A percentile compares a stretch with the other conserved stretches of the same genome.
These are phyloP conservation scores for Peterozyma xylosa DNA, from an alignment of 805 yeast genomes.

Conservation along the genomic window DNA sequence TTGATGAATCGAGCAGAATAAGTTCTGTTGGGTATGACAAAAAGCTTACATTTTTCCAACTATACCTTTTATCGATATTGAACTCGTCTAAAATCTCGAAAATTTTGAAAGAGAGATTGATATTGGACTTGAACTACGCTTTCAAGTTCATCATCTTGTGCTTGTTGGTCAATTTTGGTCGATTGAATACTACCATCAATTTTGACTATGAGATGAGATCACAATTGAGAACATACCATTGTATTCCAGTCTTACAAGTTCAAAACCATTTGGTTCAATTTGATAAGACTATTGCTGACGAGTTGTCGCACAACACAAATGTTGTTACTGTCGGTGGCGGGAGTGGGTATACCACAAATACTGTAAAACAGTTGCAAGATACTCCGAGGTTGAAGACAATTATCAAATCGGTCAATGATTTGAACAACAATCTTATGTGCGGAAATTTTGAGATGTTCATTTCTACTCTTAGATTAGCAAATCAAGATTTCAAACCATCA, in stretches of 20 bases:
- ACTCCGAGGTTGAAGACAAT: constrained; percentile 91
- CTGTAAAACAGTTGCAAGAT: constrained; percentile 81
- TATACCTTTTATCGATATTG: constrained; percentile 75
- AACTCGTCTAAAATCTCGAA: constrained; percentile 79
- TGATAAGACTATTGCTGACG: constrained; percentile 1
- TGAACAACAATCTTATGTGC: constrained; percentile 40
- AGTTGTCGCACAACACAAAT: not conserved
- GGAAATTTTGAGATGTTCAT: constrained; percentile 39
- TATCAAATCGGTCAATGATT: constrained; percentile 79
- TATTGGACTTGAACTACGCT: constrained; percentile 41
- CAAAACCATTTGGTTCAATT: constrained; percentile 31
- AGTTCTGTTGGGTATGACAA: constrained; percentile 22
- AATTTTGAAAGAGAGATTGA: constrained; percentile 71
- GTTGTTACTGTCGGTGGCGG: constrained; percentile 16
- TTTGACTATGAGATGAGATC: constrained; percentile 95
- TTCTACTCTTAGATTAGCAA: constrained; percentile 19
- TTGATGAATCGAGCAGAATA: constrained; percentile 16
- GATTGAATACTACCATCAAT: constrained; percentile 92
- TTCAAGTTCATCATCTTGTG: constrained; percentile 36
- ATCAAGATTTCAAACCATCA: constrained; percentile 23
- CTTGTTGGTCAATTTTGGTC: constrained; percentile 80
- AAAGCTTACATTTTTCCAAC: constrained; percentile 70
- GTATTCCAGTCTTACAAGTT: constrained; percentile 84
- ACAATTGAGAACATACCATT: constrained; percentile 85
- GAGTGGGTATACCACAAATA: constrained; percentile 26